Evolutionary conservation across 371 early-diverging fungal genomes (phyloP).

Genomic region (Capniomyces stellatus): DNA sequence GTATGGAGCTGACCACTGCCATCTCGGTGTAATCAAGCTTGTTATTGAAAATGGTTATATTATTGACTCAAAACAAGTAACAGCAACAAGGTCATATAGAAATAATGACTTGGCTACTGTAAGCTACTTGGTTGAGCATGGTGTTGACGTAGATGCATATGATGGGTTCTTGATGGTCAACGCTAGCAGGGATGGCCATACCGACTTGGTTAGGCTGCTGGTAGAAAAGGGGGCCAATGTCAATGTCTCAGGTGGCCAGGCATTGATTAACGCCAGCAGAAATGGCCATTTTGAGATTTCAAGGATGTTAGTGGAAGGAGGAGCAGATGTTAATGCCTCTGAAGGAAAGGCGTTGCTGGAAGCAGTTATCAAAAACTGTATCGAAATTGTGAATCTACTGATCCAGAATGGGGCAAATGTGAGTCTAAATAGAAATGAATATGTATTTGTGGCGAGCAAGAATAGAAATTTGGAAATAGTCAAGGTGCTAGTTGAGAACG

Average conservation of each 20-base stretch:
- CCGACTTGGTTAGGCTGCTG: conserved; percentile 4
- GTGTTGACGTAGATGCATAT: conserved; percentile 2
- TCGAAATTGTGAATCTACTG: conserved; percentile 4
- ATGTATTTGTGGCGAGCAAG: too few species aligned
- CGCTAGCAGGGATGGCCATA: conserved; percentile 12
- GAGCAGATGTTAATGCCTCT: conserved; percentile 1
- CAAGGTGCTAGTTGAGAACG: background rate
- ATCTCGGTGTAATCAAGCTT: too few species aligned
- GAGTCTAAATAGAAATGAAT: too few species aligned
- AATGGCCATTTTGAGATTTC: background rate
- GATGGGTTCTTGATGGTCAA: conserved; percentile 16
- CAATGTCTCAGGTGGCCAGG: conserved; percentile 8
- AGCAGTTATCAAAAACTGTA: conserved; percentile 11
- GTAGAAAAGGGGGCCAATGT: conserved; percentile 14
- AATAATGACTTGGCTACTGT: too few species aligned
- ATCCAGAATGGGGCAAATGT: conserved; percentile 14
- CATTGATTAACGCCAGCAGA: conserved; percentile 12
- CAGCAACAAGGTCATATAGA: too few species aligned
- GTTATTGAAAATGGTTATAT: too few species aligned
- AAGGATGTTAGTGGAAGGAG: background rate
- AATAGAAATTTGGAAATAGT: background rate
- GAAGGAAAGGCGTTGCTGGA: conserved; percentile 17
- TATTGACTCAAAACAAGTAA: too few species aligned
- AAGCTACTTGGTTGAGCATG: background rate
- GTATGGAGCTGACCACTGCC: too few species aligned